These are phyloP conservation scores for Pinus taeda DNA, from an alignment of 75 land plant species.

Conservation along the genomic window DNA sequence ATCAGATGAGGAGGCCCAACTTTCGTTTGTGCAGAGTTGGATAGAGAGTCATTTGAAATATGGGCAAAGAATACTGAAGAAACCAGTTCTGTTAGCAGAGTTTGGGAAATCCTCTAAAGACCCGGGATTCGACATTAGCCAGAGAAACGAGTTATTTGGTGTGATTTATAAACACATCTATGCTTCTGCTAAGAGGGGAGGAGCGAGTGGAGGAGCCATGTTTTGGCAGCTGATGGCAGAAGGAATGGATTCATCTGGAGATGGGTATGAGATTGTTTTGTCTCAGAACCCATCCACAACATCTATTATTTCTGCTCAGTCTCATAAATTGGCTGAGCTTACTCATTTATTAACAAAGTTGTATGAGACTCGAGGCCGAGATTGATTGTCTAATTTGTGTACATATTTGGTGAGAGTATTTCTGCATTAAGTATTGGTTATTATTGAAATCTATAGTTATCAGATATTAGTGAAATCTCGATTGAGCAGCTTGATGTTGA, in stretches of 20 bases:
- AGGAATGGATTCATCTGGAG: slow-evolving; percentile 9
- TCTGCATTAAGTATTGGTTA: no score
- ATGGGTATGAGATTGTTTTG: slow-evolving; percentile 19
- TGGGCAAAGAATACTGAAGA: slow-evolving; percentile 18
- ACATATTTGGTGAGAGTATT: not conserved
- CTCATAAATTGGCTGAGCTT: slow-evolving; percentile 24
- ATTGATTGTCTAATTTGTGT: not conserved
- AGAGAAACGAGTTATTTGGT: slow-evolving; percentile 16
- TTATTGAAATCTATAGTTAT: no score
- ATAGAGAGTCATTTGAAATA: slow-evolving; percentile 31
- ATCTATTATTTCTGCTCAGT: slow-evolving; percentile 45
- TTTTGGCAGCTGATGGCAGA: slow-evolving; percentile 36
- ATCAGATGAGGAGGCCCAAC: slow-evolving; percentile 17
- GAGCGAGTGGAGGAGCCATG: slow-evolving; percentile 28
- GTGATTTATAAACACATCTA: slow-evolving; percentile 27
- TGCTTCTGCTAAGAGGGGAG: slow-evolving; percentile 25
- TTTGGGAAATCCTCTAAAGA: slow-evolving; percentile 35
- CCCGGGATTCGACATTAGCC: not conserved
- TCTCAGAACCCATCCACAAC: slow-evolving; percentile 44
- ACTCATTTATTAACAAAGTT: not conserved
- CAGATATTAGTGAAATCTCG: no score
- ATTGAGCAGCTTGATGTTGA: no score
- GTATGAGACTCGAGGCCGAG: not conserved
- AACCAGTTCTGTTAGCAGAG: slow-evolving; percentile 49
- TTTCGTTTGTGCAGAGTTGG: slow-evolving; percentile 34